Base-by-base conservation (phyloP, 805 yeast genomes). In the Pichia phayaonensis region DNA sequence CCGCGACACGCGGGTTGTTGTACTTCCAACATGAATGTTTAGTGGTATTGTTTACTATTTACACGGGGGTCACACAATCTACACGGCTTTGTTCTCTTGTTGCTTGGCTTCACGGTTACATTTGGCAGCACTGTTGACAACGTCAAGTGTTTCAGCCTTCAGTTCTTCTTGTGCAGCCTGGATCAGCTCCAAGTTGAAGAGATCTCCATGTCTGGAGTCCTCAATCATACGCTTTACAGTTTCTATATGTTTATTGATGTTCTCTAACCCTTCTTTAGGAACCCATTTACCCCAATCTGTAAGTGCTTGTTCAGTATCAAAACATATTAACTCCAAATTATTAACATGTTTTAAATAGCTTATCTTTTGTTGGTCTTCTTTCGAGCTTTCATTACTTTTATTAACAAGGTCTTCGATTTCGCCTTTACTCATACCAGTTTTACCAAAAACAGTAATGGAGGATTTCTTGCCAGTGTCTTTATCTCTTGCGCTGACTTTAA, bases 361-460 rank as follows among this genome's bases (percentile, higher is more conserved):
- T 41, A 62, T 42, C 29, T 53, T 60, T 16, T 51, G 51, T 49
- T 63, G 65, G 76, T 90, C 97, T 61, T 86, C 80, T 69, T 86
- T 90, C 63, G 89, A 86, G 74, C 75, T 84, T 72, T 84, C 84
- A 75, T 88, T 95, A 63, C 97, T 95, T 62, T 87, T 95, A 3
- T 77, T 81, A 54, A 90, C 92, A 88, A 90, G 83, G 71, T 84
- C 80, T 72, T 89, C 96, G 66, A 90, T 86, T 76, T 90, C 97
- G 53, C 85, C 67, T 65, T 89, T 94, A 59, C 90, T 83, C 69
- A 90, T 76, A 71, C 97, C 97, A 44, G 96, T 87, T 51, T 96
- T 86, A 60, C 96, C 97, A 59, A 96, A 96, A 58, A 90, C 97
- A 47, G 97, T 90, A 73, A 90, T 90, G 54, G 96, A 87, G 51